These are phyloP conservation scores for Gonium pectorale DNA, from an alignment of 139 green algal species.

Conservation along the genomic window DNA sequence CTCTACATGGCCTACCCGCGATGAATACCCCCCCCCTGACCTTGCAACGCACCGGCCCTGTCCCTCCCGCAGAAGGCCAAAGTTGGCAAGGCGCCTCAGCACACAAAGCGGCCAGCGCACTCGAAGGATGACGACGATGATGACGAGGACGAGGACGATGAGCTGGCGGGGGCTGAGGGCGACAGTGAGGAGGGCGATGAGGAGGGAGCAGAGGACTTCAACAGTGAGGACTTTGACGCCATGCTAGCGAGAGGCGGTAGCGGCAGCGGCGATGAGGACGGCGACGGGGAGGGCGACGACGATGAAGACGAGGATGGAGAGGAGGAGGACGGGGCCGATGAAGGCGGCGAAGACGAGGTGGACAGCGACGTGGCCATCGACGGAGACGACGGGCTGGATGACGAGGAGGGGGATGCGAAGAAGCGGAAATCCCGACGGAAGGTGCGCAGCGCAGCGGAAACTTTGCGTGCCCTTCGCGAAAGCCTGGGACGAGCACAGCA, in stretches of 20 bases:
- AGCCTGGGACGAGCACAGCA: too few species aligned
- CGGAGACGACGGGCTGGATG: conserved; percentile 14
- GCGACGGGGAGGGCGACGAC: not conserved
- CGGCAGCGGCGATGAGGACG: not conserved
- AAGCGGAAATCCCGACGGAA: too few species aligned
- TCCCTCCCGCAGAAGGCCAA: conserved; percentile 21
- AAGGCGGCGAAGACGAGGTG: not conserved
- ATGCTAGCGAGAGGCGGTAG: not conserved
- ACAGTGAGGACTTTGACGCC: conserved; percentile 43
- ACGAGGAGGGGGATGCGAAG: conserved; percentile 2
- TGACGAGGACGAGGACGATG: conserved; percentile 37
- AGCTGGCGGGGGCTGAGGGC: not conserved
- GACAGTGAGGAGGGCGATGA: conserved; percentile 5
- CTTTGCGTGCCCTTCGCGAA: too few species aligned
- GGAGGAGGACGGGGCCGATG: not conserved
- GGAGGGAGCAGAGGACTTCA: conserved; percentile 29
- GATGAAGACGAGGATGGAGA: conserved; percentile 9
- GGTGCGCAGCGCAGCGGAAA: too few species aligned
- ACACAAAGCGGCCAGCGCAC: not conserved
- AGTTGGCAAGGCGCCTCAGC: not conserved
- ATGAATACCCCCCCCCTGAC: too few species aligned
- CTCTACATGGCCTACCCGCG: too few species aligned
- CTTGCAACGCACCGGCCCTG: too few species aligned
- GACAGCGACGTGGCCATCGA: not conserved
- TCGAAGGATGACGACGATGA: conserved; percentile 37